Conservation (phyloP, 495 filamentous ascomycete species). For the Penicillium turbatum region DNA sequence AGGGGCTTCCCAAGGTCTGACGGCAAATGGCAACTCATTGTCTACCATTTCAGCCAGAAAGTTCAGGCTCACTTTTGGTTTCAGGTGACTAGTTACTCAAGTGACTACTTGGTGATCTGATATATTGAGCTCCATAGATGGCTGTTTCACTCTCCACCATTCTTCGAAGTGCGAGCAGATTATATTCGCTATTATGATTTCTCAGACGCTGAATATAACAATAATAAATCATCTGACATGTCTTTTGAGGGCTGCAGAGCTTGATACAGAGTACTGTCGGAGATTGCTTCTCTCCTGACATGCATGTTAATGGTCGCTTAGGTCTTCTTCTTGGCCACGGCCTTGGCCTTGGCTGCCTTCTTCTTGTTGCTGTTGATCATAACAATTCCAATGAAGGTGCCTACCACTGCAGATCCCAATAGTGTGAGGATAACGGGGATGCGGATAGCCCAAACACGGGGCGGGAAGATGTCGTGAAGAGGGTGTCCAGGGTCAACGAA, state of each 20-base stretch:
- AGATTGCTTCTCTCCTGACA: neutral
- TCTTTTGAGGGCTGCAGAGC: conserved; percentile 1
- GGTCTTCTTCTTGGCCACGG: conserved; percentile 64
- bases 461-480: conserved; percentile 91
- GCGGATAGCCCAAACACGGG: conserved; percentile 97
- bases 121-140: neutral
- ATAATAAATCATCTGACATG: conserved; percentile 2
- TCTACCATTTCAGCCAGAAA: neutral
- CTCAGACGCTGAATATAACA: neutral
- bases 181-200: neutral
- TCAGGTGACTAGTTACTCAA: too few relatives aligned
- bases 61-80: neutral
- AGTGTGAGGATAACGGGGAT: conserved; percentile 96
- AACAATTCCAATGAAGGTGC: conserved; percentile 90
- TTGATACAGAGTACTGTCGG: conserved; percentile 6
- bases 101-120: neutral
- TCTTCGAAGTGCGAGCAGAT: neutral
- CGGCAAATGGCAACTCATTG: neutral
- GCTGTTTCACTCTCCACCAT: neutral
- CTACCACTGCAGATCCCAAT: conserved; percentile 87
- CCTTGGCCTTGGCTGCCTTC: conserved; percentile 90
- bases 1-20: neutral
- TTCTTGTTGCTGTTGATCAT: conserved; percentile 99
- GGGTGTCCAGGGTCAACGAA: conserved; percentile 95
- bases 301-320: conserved; percentile 34